Evolutionary conservation across 1,284 basidiomycete genomes (phyloP).

Genomic region (Calocybe gambosa): DNA sequence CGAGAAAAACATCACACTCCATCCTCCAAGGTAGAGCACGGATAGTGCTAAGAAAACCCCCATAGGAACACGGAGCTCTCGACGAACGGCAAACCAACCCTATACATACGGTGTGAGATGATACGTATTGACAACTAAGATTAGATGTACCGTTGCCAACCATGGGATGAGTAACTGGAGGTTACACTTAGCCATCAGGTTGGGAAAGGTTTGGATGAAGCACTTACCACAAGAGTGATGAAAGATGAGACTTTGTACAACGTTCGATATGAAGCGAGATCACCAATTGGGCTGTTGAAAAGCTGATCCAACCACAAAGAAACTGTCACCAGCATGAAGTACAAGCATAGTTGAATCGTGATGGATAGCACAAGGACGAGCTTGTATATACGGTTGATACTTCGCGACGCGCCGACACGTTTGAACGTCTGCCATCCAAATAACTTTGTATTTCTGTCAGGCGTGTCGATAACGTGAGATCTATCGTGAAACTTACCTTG

Average conservation of each 20-base stretch:
- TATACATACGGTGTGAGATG: conserved; percentile 20
- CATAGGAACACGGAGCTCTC: conserved; percentile 55
- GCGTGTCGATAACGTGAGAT: background rate
- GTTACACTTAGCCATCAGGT: background rate
- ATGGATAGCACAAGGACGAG: conserved; percentile 66
- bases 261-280: conserved; percentile 36
- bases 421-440: conserved; percentile 85
- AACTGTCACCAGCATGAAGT: conserved; percentile 67
- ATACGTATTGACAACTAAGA: background rate
- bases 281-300: conserved; percentile 56
- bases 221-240: conserved; percentile 52
- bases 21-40: conserved; percentile 55
- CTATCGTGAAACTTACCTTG: conserved; percentile 43
- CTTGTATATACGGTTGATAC: conserved; percentile 70
- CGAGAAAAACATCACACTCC: conserved; percentile 67
- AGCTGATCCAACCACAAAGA: conserved; percentile 75
- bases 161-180: conserved; percentile 60
- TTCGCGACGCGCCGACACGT: conserved; percentile 69
- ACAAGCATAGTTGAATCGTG: conserved; percentile 65
- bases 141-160: conserved; percentile 46
- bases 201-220: background rate
- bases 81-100: conserved; percentile 73
- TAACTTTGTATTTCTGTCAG: conserved; percentile 30
- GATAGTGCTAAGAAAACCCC: conserved; percentile 57
- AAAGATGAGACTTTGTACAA: conserved; percentile 54